Evolutionary conservation across 2,329 filamentous ascomycete species (phyloP).

Genomic region (Zelopaecilomyces penicillatus): DNA sequence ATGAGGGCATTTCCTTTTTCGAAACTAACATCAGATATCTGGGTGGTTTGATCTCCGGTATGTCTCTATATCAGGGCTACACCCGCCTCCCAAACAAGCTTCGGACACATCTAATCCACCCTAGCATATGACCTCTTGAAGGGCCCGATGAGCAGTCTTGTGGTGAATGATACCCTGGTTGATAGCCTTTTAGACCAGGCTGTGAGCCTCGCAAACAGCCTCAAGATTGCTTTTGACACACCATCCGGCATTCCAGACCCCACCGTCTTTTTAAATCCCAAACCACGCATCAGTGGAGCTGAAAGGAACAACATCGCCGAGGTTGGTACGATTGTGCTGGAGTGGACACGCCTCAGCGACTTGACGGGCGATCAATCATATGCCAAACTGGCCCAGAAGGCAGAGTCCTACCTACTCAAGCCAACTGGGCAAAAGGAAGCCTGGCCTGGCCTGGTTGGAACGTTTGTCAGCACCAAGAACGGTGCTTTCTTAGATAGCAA

Average conservation of each 20-base stretch:
- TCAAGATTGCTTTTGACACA: constrained; percentile 73
- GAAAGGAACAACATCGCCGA: constrained; percentile 65
- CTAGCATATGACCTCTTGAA: constrained; percentile 62
- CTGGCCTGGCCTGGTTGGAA: constrained; percentile 69
- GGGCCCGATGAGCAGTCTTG: constrained; percentile 51
- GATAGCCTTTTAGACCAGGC: constrained; percentile 59
- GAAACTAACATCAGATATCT: constrained; percentile 88
- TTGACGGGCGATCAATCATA: constrained; percentile 62
- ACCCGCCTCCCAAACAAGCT: background rate
- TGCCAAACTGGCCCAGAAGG: constrained; percentile 55
- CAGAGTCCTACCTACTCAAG: constrained; percentile 59
- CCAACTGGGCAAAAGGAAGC: constrained; percentile 55
- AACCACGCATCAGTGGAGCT: constrained; percentile 38
- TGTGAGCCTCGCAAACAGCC: constrained; percentile 57
- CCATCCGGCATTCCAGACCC: constrained; percentile 68
- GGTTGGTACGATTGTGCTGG: constrained; percentile 68
- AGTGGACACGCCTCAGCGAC: constrained; percentile 77
- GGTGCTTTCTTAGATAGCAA: constrained; percentile 58
- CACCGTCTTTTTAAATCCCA: constrained; percentile 50
- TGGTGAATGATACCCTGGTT: constrained; percentile 36
- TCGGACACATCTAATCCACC: background rate
- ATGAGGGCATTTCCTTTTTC: constrained; percentile 63
- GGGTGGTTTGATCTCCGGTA: constrained; percentile 68
- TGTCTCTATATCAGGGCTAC: background rate
- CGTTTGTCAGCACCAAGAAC: constrained; percentile 52